Evolutionary conservation across 2,329 filamentous ascomycete genomes (phyloP).

Genomic region (Aspergillus tubingensis): DNA sequence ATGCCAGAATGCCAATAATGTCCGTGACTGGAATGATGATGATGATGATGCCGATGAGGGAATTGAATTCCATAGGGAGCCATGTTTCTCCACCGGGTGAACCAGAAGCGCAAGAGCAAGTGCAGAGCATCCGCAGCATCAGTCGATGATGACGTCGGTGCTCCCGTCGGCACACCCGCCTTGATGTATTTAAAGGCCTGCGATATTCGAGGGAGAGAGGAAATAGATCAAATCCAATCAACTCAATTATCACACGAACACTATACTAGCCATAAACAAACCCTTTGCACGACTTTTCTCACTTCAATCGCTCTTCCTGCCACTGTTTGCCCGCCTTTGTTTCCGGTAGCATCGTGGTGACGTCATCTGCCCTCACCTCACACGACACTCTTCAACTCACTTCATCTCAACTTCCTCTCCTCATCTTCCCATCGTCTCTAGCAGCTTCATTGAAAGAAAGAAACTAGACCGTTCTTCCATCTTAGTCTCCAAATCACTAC

Average conservation of each 20-base stretch:
- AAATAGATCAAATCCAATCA: neutral
- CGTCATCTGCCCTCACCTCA: constrained; percentile 24
- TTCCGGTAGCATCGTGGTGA: constrained; percentile 17
- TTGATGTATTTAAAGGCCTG: neutral
- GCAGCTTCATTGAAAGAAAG: neutral
- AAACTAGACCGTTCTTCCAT: neutral
- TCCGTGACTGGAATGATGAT: constrained; percentile 1
- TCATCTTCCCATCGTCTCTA: neutral
- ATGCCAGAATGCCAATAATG: neutral
- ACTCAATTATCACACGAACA: neutral
- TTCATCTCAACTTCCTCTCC: neutral
- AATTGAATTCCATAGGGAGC: constrained; percentile 4
- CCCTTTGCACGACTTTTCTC: neutral
- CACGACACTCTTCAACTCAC: constrained; percentile 6
- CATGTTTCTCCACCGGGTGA: constrained; percentile 2
- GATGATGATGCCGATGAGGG: constrained; percentile 10
- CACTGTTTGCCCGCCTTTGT: neutral
- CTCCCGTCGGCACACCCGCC: neutral
- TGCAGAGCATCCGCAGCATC: neutral
- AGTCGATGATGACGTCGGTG: constrained; percentile 3
- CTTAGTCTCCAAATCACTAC: constrained; percentile 9
- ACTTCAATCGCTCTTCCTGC: neutral
- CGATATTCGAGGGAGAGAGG: too few species aligned
- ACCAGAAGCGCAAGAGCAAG: neutral
- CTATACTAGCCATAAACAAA: neutral